Base-by-base conservation (phyloP, 2,329 filamentous ascomycete species). In the Fusarium praegraminearum region DNA sequence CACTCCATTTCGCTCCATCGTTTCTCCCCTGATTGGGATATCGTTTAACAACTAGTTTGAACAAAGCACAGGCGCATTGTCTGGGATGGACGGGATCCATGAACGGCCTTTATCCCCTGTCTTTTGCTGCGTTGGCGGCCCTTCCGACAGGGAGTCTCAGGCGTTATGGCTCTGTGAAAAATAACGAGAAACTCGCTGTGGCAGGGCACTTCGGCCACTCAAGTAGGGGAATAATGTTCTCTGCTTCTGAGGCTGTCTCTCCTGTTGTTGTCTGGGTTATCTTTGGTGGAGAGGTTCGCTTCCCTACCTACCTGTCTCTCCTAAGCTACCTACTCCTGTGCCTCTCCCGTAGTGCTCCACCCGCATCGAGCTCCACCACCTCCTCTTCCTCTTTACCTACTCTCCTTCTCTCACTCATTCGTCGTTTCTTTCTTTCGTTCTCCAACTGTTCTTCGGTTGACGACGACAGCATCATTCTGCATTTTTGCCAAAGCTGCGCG, bases 401-500 rank as follows among this genome's bases (percentile, higher is more conserved):
- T 74, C 69, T 73, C 73, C 72, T 75, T 70, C 70, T 74, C 65
- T 70, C 73, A 77, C 79, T 35, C 58, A 63, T 63, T 63, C 77
- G 79, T 76, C 76, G 72, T 75, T 75, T 54, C 62, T 73, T 70
- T 70, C 72, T 72, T 69, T 71, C 70, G 64, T 74, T 71, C 67
- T 63, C 59, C 70, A 69, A 71, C 74, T 75, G 73, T 77, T 78
- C 78, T 83, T 78, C 79, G 80, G 76, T 74, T 60, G 71, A 73
- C 65, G 64, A 73, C 71, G 67, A 66, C 71, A 69, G 67, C 44
- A 65, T 53, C 62, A 43, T 52, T 62, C 68, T 65, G 69, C 65
- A 69, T 64, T 67, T 58, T 57, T 57, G 61, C 62, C 80, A 65
- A 69, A 71, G 67, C 63, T 72, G 84, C 84, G 84, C 85, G 84